Conservation (phyloP, 1,139 yeast genomes). For the Geotrichum fermentans region DNA sequence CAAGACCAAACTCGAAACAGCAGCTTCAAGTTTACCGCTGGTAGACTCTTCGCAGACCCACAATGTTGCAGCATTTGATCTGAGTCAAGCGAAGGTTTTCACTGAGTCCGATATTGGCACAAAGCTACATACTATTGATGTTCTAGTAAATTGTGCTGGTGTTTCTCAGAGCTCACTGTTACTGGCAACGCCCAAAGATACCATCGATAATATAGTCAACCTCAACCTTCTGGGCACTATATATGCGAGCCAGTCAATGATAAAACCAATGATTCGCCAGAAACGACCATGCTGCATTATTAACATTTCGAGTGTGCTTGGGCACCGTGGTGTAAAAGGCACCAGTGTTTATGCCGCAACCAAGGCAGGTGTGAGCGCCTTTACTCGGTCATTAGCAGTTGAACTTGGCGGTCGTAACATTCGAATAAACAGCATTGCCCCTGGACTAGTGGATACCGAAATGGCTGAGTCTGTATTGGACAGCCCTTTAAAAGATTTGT, state of each 20-base stretch:
- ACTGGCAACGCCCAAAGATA: constrained; percentile 42
- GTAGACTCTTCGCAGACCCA: constrained; percentile 42
- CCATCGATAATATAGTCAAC: constrained; percentile 48
- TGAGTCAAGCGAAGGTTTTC: constrained; percentile 38
- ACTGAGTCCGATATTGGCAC: constrained; percentile 21
- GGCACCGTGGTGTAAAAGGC: constrained; percentile 50
- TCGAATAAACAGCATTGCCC: constrained; percentile 62
- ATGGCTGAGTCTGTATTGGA: constrained; percentile 45
- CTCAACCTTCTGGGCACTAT: constrained; percentile 68
- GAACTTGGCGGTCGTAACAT: constrained; percentile 53
- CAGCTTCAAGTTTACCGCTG: constrained; percentile 39
- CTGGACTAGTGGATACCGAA: constrained; percentile 76
- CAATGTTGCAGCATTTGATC: constrained; percentile 49
- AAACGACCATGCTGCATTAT: constrained; percentile 43
- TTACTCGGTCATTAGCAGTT: constrained; percentile 56
- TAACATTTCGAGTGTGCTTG: constrained; percentile 72
- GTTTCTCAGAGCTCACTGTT: constrained; percentile 59
- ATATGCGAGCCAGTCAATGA: constrained; percentile 47
- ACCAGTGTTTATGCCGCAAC: constrained; percentile 74
- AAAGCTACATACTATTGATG: constrained; percentile 34
- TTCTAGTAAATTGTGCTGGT: constrained; percentile 80
- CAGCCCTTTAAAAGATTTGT: constrained; percentile 21
- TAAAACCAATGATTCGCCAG: constrained; percentile 47
- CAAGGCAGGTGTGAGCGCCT: constrained; percentile 67
- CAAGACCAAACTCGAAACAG: constrained; percentile 38